A percentile compares a stretch with the other conserved stretches of the same genome.
Conservation (phyloP, 2,329 filamentous ascomycete species). For the Periconia digitata region DNA sequence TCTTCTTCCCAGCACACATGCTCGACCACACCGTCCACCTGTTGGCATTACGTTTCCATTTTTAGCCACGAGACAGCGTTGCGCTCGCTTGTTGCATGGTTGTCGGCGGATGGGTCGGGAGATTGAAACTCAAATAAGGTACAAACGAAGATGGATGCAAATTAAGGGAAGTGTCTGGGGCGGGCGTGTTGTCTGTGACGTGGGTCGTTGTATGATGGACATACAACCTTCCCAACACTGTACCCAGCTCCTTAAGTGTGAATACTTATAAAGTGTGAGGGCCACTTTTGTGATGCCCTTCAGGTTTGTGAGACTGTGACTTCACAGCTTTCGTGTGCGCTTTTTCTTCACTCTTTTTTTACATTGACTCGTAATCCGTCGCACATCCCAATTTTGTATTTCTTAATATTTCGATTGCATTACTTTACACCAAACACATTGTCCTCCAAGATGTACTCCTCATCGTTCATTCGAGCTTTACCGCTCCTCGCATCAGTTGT, state of each 20-base stretch:
- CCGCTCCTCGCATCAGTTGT: constrained; percentile 15
- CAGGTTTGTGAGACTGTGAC: neutral
- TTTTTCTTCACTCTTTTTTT: too few species aligned
- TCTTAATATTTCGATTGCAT: constrained; percentile 5
- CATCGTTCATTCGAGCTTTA: constrained; percentile 12
- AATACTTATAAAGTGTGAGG: neutral
- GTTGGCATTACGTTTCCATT: constrained; percentile 1
- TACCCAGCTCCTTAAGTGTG: too few species aligned
- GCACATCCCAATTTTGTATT: constrained; percentile 2
- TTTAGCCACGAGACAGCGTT: neutral
- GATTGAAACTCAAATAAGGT: neutral
- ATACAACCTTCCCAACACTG: too few species aligned
- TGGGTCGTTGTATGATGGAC: constrained; percentile 1
- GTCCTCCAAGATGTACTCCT: constrained; percentile 18
- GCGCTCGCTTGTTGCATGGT: constrained; percentile 1
- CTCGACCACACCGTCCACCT: neutral
- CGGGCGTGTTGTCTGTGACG: constrained; percentile 1
- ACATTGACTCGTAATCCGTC: neutral
- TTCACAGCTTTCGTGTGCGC: neutral
- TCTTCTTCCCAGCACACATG: constrained; percentile 5
- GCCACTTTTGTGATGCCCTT: neutral
- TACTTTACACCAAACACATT: neutral
- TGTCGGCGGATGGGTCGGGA: neutral
- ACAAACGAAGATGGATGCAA: constrained; percentile 9
- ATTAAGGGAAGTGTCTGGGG: neutral